Evolutionary conservation across 257 asterid species (phyloP), one percentile per base, ranked within the genome.

Genomic region (Solanum ossicruentum): DNA sequence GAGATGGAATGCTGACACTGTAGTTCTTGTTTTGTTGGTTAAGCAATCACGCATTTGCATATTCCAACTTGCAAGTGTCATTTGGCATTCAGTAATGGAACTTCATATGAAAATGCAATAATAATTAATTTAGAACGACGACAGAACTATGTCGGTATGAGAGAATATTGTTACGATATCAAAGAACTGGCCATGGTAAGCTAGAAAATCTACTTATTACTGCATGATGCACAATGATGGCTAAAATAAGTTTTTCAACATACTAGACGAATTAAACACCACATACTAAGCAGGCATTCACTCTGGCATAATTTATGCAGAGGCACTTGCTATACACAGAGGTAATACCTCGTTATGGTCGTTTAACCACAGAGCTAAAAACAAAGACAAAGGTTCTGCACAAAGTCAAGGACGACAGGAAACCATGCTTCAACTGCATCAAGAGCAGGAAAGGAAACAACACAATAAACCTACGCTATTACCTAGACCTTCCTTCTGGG

Each of bases 401-500:
- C 12, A 47, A 73, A 73, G 39, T 73, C 58, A 7, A 73, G 21
- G 43, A 21, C 21, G 8, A 75, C 49, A 75, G 49, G 28, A 78
- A 26, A 32, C 83, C 57, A 45, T 72, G 80, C 36, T 72, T 72
- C 36, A 78, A 28, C 83, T 16, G 41, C 83, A 51, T 51, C 63
- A 77, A 8, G 82, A 51, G 47, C 63, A 52, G 13, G 60, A 52
- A 26, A 78, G 49, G 57, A 78, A 75, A 78, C 65, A 17, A 77
- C 41, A 78, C 23, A 77, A 77, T 6, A 51, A 77, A 77, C 39
- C 23, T 77, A 77, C 39, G 0, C 13, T 52, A 26, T 83, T 83
- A 89, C 87, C 88, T 84, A 32, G 49, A 72, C 67, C 49, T 45
- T 41, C 83, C 86, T 84, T 83, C 88, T 21, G 87, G 86, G 87